phyloP scores from a whole-genome alignment of 1,284 basidiomycete genomes.

The Sporisorium exsertum region DNA sequence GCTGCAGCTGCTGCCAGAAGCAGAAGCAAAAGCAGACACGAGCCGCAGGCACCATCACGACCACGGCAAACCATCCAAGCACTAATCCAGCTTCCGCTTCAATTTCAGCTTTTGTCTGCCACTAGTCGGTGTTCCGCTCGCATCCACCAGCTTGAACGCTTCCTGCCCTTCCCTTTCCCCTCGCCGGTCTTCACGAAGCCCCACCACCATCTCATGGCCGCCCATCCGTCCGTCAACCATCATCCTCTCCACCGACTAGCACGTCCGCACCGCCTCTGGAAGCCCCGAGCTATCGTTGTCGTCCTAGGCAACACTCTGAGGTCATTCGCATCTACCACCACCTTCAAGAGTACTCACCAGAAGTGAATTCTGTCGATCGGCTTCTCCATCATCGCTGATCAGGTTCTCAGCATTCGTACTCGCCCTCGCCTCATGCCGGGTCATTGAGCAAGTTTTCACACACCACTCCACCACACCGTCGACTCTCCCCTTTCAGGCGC shows the following conservation, averaged over 20 bases:
- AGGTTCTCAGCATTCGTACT: neutral
- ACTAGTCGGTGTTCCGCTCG: neutral
- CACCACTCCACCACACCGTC: neutral
- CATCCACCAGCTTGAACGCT: neutral
- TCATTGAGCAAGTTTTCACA: neutral
- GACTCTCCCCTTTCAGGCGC: neutral
- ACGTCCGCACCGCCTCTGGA: neutral
- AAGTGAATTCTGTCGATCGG: too few relatives aligned
- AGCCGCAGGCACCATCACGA: neutral
- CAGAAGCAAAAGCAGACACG: neutral
- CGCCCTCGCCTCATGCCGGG: neutral
- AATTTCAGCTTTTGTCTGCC: neutral
- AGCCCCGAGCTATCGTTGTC: too few relatives aligned
- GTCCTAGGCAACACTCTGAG: neutral
- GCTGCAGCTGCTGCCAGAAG: too few relatives aligned
- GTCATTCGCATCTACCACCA: neutral
- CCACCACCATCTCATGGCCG: constrained; percentile 1
- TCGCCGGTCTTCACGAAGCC: neutral
- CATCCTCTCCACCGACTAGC: neutral
- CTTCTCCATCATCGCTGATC: neutral
- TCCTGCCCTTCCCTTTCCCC: neutral
- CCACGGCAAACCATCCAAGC: too few relatives aligned
- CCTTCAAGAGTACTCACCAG: neutral
- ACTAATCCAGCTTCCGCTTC: neutral
- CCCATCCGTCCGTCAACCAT: neutral